A percentile compares a stretch with the other conserved stretches of the same genome.
Conservation (phyloP, 1,139 yeast genomes). For the Eremothecium cymbalariae region DNA sequence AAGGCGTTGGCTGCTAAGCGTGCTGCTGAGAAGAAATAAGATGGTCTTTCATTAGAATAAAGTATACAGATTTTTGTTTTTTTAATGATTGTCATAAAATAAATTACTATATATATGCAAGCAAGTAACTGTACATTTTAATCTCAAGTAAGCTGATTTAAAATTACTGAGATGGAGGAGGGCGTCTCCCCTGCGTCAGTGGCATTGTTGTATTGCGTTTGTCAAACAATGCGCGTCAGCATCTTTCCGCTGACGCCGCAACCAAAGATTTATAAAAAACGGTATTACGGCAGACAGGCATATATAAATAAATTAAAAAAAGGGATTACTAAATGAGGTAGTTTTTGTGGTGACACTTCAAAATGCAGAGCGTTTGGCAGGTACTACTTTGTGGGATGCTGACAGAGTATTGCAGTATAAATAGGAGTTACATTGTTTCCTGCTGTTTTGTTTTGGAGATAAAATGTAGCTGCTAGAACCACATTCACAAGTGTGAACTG, state of each 20-base stretch:
- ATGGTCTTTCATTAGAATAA: conserved; percentile 3
- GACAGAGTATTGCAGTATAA: background rate
- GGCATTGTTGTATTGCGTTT: too few species aligned
- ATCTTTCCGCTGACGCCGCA: too few species aligned
- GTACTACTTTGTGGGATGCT: background rate
- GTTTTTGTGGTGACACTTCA: too few species aligned
- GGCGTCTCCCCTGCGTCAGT: too few species aligned
- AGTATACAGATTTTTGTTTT: conserved; percentile 19
- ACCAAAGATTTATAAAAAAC: too few species aligned
- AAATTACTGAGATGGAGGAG: too few species aligned
- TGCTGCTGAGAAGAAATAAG: conserved; percentile 33
- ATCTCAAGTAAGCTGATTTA: too few species aligned
- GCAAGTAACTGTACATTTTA: conserved; percentile 2
- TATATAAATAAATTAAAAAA: too few species aligned
- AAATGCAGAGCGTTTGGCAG: too few species aligned
- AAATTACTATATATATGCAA: conserved; percentile 15
- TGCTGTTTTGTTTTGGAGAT: background rate
- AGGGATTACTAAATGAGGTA: too few species aligned
- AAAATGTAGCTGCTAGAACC: conserved; percentile 1
- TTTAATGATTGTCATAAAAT: conserved; percentile 23
- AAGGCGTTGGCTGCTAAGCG: conserved; percentile 81
- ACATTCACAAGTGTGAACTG: conserved; percentile 7
- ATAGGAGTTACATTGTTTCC: background rate
- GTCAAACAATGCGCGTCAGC: too few species aligned
- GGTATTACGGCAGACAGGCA: too few species aligned